Evolutionary conservation across 768 basidiomycete species (phyloP).

Genomic region (Mycena albidolilacea): DNA sequence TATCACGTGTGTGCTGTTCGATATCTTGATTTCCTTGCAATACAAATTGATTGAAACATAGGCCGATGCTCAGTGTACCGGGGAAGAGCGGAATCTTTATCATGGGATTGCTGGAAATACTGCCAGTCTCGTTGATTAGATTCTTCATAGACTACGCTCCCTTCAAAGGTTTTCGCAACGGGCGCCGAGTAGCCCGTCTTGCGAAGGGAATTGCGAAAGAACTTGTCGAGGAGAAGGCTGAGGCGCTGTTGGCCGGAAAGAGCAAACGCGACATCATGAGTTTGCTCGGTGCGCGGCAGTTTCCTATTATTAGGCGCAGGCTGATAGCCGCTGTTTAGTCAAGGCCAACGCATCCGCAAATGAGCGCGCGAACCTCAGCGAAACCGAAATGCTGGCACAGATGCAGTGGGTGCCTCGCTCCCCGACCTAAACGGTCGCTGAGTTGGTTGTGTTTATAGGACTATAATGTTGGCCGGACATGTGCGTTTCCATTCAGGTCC

Average conservation of each 20-base stretch:
- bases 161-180: slow-evolving; percentile 13
- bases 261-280: slow-evolving; percentile 69
- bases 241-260: slow-evolving; percentile 63
- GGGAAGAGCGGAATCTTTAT: slow-evolving; percentile 23
- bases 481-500: neutral
- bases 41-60: neutral
- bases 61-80: slow-evolving; percentile 6
- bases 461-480: slow-evolving; percentile 33
- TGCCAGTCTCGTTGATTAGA: slow-evolving; percentile 7
- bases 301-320: neutral
- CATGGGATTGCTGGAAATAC: slow-evolving; percentile 22
- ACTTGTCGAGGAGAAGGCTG: slow-evolving; percentile 65
- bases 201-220: slow-evolving; percentile 62
- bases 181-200: slow-evolving; percentile 36
- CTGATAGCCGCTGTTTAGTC: neutral
- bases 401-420: slow-evolving; percentile 48
- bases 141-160: slow-evolving; percentile 26
- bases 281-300: slow-evolving; percentile 63
- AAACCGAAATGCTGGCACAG: slow-evolving; percentile 52
- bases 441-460: slow-evolving; percentile 6
- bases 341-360: slow-evolving; percentile 40
- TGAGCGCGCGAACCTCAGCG: slow-evolving; percentile 38
- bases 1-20: slow-evolving; percentile 20
- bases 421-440: neutral
- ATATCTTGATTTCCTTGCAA: neutral